phyloP scores from a whole-genome alignment of 176 grass and related monocot species.

The Aechmea fasciata region DNA sequence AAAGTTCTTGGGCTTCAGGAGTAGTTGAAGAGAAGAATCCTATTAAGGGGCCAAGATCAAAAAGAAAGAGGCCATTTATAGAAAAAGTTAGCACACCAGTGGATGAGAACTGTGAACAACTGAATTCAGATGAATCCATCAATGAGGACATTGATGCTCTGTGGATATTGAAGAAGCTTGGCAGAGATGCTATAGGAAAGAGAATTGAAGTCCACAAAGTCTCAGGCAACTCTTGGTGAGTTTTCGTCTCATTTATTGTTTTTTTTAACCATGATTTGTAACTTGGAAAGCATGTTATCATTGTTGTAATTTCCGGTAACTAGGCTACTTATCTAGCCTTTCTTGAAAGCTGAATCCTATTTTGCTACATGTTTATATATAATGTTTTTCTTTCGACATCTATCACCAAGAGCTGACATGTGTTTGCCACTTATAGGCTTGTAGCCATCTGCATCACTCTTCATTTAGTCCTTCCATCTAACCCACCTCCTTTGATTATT shows the following conservation, averaged over 20 bases:
- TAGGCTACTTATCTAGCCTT: neutral
- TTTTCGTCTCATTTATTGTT: neutral
- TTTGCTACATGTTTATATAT: neutral
- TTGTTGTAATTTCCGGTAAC: neutral
- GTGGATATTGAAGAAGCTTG: constrained; percentile 14
- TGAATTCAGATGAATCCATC: neutral
- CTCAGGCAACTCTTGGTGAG: neutral
- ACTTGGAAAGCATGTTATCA: neutral
- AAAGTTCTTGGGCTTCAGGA: neutral
- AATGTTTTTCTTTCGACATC: neutral
- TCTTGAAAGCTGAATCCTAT: neutral
- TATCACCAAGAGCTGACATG: too few relatives aligned
- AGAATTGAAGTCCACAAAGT: constrained; percentile 11
- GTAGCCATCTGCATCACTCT: too few relatives aligned
- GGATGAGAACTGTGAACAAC: neutral
- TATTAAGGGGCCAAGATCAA: constrained; percentile 5
- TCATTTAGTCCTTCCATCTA: too few relatives aligned
- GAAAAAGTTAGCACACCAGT: neutral
- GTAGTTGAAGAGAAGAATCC: constrained; percentile 10
- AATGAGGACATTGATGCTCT: neutral
- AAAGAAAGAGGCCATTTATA: constrained; percentile 5
- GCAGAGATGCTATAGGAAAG: constrained; percentile 11
- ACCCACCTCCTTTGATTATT: too few relatives aligned
- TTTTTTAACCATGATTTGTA: neutral
- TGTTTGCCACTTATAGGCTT: too few relatives aligned